phyloP scores from a whole-genome alignment of 2,329 filamentous ascomycete species.

The Aphanocladium album region DNA sequence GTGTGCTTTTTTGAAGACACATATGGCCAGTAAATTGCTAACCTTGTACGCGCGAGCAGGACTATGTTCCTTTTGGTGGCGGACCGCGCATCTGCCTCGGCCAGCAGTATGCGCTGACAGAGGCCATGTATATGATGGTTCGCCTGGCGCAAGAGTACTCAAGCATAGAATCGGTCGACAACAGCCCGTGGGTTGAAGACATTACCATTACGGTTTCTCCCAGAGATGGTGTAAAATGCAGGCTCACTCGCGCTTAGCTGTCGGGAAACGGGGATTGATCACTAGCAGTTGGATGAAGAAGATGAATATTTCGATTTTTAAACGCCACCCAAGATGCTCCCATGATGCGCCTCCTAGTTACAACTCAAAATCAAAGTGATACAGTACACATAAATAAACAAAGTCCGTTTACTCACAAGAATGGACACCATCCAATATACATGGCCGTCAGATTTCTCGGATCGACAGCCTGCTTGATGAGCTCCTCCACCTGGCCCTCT shows the following conservation, averaged over 20 bases:
- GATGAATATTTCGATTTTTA: not conserved
- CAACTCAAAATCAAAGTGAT: not conserved
- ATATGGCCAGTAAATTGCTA: no score
- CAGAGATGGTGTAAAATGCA: not conserved
- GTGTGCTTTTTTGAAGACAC: no score
- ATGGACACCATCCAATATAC: conserved; percentile 91
- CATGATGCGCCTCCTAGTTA: not conserved
- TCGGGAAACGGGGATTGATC: not conserved
- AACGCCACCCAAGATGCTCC: not conserved
- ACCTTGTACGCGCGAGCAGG: conserved; percentile 3
- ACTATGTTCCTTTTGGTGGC: conserved; percentile 32
- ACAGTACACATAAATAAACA: not conserved
- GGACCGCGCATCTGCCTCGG: conserved; percentile 32
- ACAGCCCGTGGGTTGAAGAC: not conserved
- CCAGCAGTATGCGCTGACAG: conserved; percentile 8
- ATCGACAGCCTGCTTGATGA: conserved; percentile 83
- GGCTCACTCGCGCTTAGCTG: not conserved
- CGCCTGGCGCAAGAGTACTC: not conserved
- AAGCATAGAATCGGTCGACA: not conserved
- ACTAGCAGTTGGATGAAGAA: not conserved
- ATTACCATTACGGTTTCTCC: not conserved
- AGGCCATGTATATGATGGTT: not conserved
- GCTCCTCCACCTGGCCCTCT: conserved; percentile 93
- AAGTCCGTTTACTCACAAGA: conserved; percentile 34
- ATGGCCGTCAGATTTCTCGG: conserved; percentile 77